Base-by-base conservation (phyloP, 768 basidiomycete genomes). In the Pisolithus tinctorius region DNA sequence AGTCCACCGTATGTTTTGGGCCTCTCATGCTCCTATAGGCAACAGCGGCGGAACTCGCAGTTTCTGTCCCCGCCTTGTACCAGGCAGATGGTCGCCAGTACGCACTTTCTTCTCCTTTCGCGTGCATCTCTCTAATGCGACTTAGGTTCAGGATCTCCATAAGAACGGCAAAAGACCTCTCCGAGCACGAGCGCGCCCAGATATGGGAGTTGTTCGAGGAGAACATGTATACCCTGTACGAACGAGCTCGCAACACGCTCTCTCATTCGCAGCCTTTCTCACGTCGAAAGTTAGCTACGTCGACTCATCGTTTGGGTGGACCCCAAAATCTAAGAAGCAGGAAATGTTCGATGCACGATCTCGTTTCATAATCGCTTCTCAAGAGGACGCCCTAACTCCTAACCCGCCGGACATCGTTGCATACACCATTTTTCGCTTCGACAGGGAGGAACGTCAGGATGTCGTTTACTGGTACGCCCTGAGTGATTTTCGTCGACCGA, bases 371-470 rank as follows among this genome's bases (percentile, higher is more conserved):
- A 52, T 87, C 23, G 70, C 76, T 6, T 53, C 47, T 25, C 55
- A 49, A 25, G 14, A 41, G 27, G 54, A 60, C 59, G 14, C 53
- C 37, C 31, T 11, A 13, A 29, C 55, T 57, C 47, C 56, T 51
- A 11, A 42, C 38, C 40, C 31, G 45, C 75, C 25, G 54, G 70
- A 49, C 4, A 16, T 70, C 3, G 47, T 67, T 16, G 77, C 71
- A 8, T 79, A 70, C 58, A 56, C 74, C 14, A 80, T 81, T 68
- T 90, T 91, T 62, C 80, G 88, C 1, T 92, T 92, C 53, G 88
- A 90, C 50, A 61, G 69, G 27, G 90, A 92, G 55, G 73, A 79
- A 8, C 71, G 69, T 4, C 73, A 80, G 53, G 67, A 80, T 50
- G 65, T 87, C 3, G 46, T 88, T 3, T 93, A 92, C 62, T 91